These are phyloP conservation scores for Phytophthora multivora DNA, from an alignment of 352 stramenopile species.

Conservation along the genomic window DNA sequence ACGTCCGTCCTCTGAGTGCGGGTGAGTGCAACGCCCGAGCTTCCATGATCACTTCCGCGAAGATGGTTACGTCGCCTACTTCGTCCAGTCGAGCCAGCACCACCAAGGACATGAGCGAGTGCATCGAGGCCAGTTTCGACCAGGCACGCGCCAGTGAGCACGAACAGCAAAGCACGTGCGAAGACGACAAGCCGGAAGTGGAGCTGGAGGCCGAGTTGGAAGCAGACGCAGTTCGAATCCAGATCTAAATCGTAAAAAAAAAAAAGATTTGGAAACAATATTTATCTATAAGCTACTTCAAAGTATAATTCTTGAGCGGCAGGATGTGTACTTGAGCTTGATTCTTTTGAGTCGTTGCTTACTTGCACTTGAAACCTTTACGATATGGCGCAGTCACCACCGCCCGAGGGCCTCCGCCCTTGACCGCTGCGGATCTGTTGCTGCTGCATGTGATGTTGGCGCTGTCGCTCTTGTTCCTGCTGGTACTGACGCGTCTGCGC, in stretches of 20 bases:
- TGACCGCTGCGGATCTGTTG: slow-evolving; percentile 27
- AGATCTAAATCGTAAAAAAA: slow-evolving; percentile 52
- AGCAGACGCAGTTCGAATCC: slow-evolving; percentile 36
- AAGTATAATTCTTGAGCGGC: slow-evolving; percentile 28
- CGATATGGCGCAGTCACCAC: slow-evolving; percentile 55
- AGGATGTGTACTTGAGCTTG: slow-evolving; percentile 12
- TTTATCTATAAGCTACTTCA: slow-evolving; percentile 34
- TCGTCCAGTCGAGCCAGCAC: slow-evolving; percentile 27
- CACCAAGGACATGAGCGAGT: slow-evolving; percentile 36
- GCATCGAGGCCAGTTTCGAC: slow-evolving; percentile 41
- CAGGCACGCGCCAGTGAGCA: slow-evolving; percentile 15
- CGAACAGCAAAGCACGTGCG: slow-evolving; percentile 29
- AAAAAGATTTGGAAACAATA: slow-evolving; percentile 31
- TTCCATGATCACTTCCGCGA: slow-evolving; percentile 10
- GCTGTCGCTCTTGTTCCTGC: slow-evolving; percentile 34
- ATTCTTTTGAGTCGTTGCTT: not conserved
- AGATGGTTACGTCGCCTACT: slow-evolving; percentile 15
- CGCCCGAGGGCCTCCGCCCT: slow-evolving; percentile 18
- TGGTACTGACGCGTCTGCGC: slow-evolving; percentile 44
- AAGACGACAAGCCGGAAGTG: slow-evolving; percentile 67
- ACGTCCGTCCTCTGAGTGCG: slow-evolving; percentile 47
- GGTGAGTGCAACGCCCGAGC: not conserved
- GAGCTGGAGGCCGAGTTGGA: slow-evolving; percentile 44
- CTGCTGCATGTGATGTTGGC: slow-evolving; percentile 35
- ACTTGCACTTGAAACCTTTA: slow-evolving; percentile 26